Evolutionary conservation across 2,329 filamentous ascomycete species (phyloP), one percentile per base, ranked within the genome.

Genomic region (Sclerotinia sclerotiorum): DNA sequence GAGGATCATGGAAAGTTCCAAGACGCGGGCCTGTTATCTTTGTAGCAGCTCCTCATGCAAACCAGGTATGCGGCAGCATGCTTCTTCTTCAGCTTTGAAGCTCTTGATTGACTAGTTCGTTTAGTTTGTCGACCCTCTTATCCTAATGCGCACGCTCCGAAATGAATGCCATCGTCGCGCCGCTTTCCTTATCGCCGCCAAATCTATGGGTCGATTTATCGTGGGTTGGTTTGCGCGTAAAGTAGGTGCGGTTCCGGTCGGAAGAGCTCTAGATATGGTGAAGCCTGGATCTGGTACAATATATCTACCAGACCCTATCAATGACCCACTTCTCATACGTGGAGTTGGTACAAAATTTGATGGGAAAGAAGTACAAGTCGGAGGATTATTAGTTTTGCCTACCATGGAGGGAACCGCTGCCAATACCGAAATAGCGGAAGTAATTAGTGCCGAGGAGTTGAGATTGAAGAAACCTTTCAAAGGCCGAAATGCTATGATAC

Each of bases 11-110:
- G 93, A 94, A 94, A 80, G 91, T 99, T 56, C 95, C 95, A 56
- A 88, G 90, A 76, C 86, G 88, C 71, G 95, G 94, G 0, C 94
- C 95, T 1, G 87, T 99, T 71, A 92, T 99, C 69, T 95, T 99
- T 76, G 95, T 99, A 73, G 95, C 94, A 56, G 95, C 94, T 67
- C 95, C 95, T 73, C 95, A 99, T 83, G 94, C 94, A 70, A 99
- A 99, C 79, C 93, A 95, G 86, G 90, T 93, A 81, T 70, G 84
- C 79, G 32, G 13, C 56, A 58, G 32, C 11, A 29, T 65, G 54
- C 60, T 46, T 57, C 49, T 46, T 57, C 49, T 11, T 32, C 54
- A 29, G 32, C 19, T 51, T 19, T n/a, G 60, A 17, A 24, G 44
- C 44, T 67, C 27, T 70, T 69, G 39, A 70, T 69, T 51, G 56